Percentiles rank a stretch among this genome's conserved stretches.
Evolutionary conservation across 2,329 filamentous ascomycete genomes (phyloP).

Genomic region (Acephala macrosclerotiorum): DNA sequence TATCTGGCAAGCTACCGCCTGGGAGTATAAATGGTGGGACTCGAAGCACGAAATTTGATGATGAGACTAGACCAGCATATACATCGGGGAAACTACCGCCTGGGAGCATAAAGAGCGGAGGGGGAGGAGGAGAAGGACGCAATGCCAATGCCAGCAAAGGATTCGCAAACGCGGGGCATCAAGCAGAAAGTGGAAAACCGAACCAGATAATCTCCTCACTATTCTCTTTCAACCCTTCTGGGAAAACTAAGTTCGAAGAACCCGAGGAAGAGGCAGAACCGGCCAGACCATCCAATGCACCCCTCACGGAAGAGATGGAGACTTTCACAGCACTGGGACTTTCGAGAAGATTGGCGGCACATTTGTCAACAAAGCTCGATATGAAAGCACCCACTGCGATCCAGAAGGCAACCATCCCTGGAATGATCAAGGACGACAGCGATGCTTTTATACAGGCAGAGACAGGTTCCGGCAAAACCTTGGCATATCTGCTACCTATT

Average conservation of each 20-base stretch:
- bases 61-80: conserved; percentile 43
- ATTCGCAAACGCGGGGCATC: conserved; percentile 25
- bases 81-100: conserved; percentile 46
- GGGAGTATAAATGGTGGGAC: conserved; percentile 44
- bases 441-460: conserved; percentile 98
- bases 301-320: conserved; percentile 80
- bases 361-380: conserved; percentile 84
- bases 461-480: conserved; percentile 95
- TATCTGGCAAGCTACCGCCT: conserved; percentile 48
- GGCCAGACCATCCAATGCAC: conserved; percentile 86
- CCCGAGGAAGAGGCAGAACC: conserved; percentile 57
- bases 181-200: conserved; percentile 48
- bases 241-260: conserved; percentile 66
- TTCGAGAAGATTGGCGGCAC: conserved; percentile 79
- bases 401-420: conserved; percentile 86
- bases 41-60: conserved; percentile 35
- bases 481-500: conserved; percentile 94
- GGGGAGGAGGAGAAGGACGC: conserved; percentile 24
- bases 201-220: conserved; percentile 85
- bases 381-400: conserved; percentile 94
- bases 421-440: conserved; percentile 79
- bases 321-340: conserved; percentile 89
- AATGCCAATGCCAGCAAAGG: conserved; percentile 4
- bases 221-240: conserved; percentile 86
- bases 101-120: conserved; percentile 40